A percentile compares a stretch with the other conserved stretches of the same genome.
phyloP scores from a whole-genome alignment of 2,329 filamentous ascomycete species.

The Cyphellophora attinorum region DNA sequence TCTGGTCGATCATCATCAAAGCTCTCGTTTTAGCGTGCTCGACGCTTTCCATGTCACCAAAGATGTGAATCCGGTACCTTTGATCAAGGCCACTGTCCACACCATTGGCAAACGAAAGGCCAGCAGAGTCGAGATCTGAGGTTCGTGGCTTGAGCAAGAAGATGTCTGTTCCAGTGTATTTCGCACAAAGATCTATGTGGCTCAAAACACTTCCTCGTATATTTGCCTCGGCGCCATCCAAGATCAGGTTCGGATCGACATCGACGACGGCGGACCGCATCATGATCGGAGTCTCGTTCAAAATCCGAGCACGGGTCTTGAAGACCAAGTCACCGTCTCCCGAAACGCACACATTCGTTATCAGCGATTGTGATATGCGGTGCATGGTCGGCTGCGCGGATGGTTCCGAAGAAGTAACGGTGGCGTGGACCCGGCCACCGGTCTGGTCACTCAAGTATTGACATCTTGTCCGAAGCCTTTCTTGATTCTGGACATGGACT shows the following conservation, averaged over 20 bases:
- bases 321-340: constrained; percentile 80
- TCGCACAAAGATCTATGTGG: constrained; percentile 77
- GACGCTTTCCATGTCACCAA: constrained; percentile 86
- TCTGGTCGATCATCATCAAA: constrained; percentile 92
- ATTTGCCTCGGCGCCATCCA: constrained; percentile 59
- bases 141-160: constrained; percentile 89
- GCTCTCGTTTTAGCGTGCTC: constrained; percentile 96
- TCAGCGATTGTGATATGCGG: constrained; percentile 45
- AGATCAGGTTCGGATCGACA: constrained; percentile 81
- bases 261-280: constrained; percentile 89
- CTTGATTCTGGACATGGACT: constrained; percentile 81
- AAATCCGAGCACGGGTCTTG: constrained; percentile 77
- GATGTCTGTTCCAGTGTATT: constrained; percentile 88
- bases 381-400: constrained; percentile 49
- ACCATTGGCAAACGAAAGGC: constrained; percentile 56
- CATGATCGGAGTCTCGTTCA: constrained; percentile 86
- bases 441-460: constrained; percentile 64
- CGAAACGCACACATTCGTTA: constrained; percentile 84
- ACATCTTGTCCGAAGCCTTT: constrained; percentile 69
- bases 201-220: constrained; percentile 69
- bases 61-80: constrained; percentile 85
- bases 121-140: constrained; percentile 62
- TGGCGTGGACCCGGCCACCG: constrained; percentile 67
- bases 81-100: constrained; percentile 78
- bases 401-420: constrained; percentile 72